Conservation (phyloP, 495 filamentous ascomycete species). For the Copromyces sp. region DNA sequence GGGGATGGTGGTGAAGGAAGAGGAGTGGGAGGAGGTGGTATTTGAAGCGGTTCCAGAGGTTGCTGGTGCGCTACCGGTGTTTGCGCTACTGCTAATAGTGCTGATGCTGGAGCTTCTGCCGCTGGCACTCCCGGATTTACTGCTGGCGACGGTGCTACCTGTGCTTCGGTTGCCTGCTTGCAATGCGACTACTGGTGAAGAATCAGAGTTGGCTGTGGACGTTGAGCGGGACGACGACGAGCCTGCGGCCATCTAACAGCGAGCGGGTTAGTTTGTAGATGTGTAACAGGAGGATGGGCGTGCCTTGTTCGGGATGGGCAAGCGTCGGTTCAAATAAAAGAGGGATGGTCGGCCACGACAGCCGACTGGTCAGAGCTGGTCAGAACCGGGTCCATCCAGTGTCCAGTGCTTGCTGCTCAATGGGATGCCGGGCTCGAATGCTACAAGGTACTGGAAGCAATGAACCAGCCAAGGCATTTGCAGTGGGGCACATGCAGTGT, state of each 20-base stretch:
- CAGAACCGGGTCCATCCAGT: background rate
- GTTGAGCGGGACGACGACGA: constrained; percentile 17
- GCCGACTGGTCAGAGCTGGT: background rate
- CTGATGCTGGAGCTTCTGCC: background rate
- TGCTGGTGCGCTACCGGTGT: background rate
- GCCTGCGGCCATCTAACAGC: constrained; percentile 32
- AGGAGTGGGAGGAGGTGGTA: constrained; percentile 1
- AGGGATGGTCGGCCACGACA: constrained; percentile 5
- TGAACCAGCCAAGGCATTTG: background rate
- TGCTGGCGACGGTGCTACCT: background rate
- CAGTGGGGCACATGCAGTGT: background rate
- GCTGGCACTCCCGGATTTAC: background rate
- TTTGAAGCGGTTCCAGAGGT: background rate
- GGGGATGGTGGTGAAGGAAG: background rate
- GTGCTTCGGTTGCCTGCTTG: constrained; percentile 7
- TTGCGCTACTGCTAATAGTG: background rate
- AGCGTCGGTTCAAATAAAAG: constrained; percentile 25
- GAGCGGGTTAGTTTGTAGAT: constrained; percentile 12
- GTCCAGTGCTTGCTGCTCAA: background rate
- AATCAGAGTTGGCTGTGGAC: background rate
- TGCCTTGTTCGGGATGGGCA: constrained; percentile 20
- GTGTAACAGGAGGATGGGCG: constrained; percentile 8
- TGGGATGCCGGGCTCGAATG: background rate
- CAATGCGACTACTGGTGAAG: background rate
- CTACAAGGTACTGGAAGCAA: background rate